Evolutionary conservation across 345 rosid genomes (phyloP), one percentile per base, ranked within the genome.

Genomic region (Capsella bursapastoris): DNA sequence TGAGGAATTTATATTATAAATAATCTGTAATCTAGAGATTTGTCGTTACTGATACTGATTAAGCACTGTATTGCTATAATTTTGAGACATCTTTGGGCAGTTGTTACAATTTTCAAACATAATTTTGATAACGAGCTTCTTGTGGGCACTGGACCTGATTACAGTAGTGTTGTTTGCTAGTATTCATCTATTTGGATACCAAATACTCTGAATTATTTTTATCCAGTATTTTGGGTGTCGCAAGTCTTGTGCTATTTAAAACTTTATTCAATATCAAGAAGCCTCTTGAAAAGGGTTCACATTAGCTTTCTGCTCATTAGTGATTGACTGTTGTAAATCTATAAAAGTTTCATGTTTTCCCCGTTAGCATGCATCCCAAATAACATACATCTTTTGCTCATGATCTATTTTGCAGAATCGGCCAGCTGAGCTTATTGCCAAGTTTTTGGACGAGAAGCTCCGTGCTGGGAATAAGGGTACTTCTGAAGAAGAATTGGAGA

Each of bases 401-500:
- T 76, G 45, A 68, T 81, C 14, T 55, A 16, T 79, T 76, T 73
- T 70, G 81, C 78, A 95, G 99, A 95, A 95, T 79, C 97, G 98
- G 49, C 92, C 98, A 61, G 98, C 99, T 52, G 99, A 95, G 84
- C 84, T 95, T 79, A 95, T 95, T 49, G 98, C 99, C 10, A 95
- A 95, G 82, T 95, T 92, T 83, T 82, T 92, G 87, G 99, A 95
- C 73, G 99, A 92, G 74, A 95, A 95, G 82, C 93, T 95, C 72
- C 99, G 98, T 76, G 98, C 99, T 84, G 98, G 99, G 64, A 95
- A 95, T 76, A 95, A 95, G 86, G 98, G 97, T 80, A 92, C 97
- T 67, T 92, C 99, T 16, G 99, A 95, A 86, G 99, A 95, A 88
- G 99, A 95, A 82, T 84, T 92, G 87, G 99, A 95, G 98, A 86